These are phyloP conservation scores for Adansonia digitata DNA, from an alignment of 345 rosid genomes.

Conservation along the genomic window DNA sequence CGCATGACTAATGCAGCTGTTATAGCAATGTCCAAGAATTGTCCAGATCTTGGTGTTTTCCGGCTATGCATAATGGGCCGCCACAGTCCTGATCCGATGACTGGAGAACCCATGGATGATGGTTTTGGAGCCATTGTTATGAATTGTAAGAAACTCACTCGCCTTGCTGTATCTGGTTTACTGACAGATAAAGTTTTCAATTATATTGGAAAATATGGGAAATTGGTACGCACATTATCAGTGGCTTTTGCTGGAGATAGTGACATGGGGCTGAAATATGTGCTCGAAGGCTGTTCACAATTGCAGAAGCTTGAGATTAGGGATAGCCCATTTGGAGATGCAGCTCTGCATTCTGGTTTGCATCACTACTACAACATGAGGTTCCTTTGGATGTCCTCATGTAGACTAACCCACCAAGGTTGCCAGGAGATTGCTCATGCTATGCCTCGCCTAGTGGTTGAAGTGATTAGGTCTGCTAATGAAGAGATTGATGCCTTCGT, in stretches of 20 bases:
- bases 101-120: constrained; percentile 82
- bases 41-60: constrained; percentile 69
- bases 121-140: constrained; percentile 90
- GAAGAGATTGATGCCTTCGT: constrained; percentile 36
- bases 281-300: constrained; percentile 76
- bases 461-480: constrained; percentile 38
- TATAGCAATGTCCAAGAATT: constrained; percentile 73
- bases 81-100: constrained; percentile 58
- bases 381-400: constrained; percentile 91
- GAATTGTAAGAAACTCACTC: constrained; percentile 80
- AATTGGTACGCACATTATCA: constrained; percentile 62
- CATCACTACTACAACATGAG: constrained; percentile 76
- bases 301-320: constrained; percentile 89
- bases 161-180: constrained; percentile 75
- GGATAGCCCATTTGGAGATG: constrained; percentile 84
- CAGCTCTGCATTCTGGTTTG: constrained; percentile 63
- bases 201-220: constrained; percentile 73
- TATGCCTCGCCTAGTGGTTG: constrained; percentile 61
- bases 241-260: constrained; percentile 92
- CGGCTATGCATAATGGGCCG: constrained; percentile 91
- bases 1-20: constrained; percentile 86
- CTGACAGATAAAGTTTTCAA: constrained; percentile 71
- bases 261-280: constrained; percentile 62
- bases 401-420: constrained; percentile 50
- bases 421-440: constrained; percentile 58